A percentile compares a stretch with the other conserved stretches of the same genome.
phyloP scores from a whole-genome alignment of 2,329 filamentous ascomycete species.

The Nemania diffusa region DNA sequence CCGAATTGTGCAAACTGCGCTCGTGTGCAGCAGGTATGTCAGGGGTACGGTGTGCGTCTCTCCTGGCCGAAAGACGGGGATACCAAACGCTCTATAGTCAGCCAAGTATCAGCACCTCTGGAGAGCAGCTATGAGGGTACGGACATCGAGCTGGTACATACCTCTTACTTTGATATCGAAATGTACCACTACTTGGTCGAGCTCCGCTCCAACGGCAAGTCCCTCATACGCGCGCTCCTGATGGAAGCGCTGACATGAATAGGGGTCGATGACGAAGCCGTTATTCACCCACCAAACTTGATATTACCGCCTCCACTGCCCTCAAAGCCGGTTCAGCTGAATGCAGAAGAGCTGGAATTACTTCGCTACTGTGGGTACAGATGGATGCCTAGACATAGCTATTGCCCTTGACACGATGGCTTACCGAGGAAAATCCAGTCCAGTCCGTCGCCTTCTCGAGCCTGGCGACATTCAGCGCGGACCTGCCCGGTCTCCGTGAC shows the following conservation, averaged over 20 bases:
- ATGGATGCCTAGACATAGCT: neutral
- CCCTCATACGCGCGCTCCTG: neutral
- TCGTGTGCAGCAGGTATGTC: constrained; percentile 22
- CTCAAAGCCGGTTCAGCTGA: constrained; percentile 5
- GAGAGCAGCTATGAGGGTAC: neutral
- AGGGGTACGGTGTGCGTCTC: constrained; percentile 33
- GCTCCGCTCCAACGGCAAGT: constrained; percentile 22
- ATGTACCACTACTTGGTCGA: constrained; percentile 33
- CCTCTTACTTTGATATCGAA: constrained; percentile 32
- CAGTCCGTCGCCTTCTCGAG: constrained; percentile 21
- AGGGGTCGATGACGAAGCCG: constrained; percentile 8
- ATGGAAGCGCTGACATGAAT: neutral
- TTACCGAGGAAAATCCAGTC: constrained; percentile 23
- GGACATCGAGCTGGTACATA: constrained; percentile 29
- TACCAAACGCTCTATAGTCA: constrained; percentile 24
- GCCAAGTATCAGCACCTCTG: neutral
- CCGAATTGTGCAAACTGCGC: constrained; percentile 33
- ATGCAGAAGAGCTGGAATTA: constrained; percentile 27
- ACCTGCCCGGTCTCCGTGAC: constrained; percentile 22
- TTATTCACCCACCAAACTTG: constrained; percentile 17
- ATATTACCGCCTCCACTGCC: constrained; percentile 18
- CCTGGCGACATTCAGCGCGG: constrained; percentile 20
- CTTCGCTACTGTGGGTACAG: constrained; percentile 30
- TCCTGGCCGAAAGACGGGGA: constrained; percentile 35
- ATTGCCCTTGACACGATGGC: neutral